These are phyloP conservation scores for Glebionis coronaria DNA, from an alignment of 129 eudicot genomes.

Conservation along the genomic window DNA sequence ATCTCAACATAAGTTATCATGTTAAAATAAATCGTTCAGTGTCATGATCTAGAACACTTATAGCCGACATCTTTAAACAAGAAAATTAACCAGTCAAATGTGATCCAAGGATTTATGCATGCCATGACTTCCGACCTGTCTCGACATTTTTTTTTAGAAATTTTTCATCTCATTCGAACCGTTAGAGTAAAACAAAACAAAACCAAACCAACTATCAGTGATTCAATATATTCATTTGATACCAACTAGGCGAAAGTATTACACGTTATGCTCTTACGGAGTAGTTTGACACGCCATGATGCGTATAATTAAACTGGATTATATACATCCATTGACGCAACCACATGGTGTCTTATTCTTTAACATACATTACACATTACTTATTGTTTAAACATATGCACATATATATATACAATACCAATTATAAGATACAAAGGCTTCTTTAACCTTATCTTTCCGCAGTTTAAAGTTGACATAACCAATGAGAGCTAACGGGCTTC, in stretches of 20 bases:
- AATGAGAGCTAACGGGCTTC: constrained; percentile 45
- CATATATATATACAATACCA: constrained; percentile 19
- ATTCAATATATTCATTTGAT: neutral
- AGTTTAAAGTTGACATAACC: constrained; percentile 46
- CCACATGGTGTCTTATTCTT: constrained; percentile 16
- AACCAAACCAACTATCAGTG: neutral
- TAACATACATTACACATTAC: constrained; percentile 15
- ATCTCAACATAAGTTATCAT: too few relatives aligned
- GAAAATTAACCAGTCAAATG: too few relatives aligned
- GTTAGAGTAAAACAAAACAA: too few relatives aligned
- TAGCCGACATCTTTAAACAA: too few relatives aligned
- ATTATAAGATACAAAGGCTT: constrained; percentile 10
- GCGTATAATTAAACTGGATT: constrained; percentile 14
- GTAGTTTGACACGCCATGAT: constrained; percentile 8
- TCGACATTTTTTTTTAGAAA: too few relatives aligned
- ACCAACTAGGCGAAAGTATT: neutral
- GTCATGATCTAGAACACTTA: too few relatives aligned
- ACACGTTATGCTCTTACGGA: constrained; percentile 12
- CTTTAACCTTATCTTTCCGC: constrained; percentile 25
- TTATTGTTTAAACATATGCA: neutral
- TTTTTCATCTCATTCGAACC: too few relatives aligned
- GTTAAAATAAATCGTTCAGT: too few relatives aligned
- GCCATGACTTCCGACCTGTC: too few relatives aligned
- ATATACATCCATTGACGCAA: constrained; percentile 26
- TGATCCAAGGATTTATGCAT: too few relatives aligned